Evolutionary conservation across 2,329 filamentous ascomycete genomes (phyloP).

Genomic region (Aspergillus aculeatus): DNA sequence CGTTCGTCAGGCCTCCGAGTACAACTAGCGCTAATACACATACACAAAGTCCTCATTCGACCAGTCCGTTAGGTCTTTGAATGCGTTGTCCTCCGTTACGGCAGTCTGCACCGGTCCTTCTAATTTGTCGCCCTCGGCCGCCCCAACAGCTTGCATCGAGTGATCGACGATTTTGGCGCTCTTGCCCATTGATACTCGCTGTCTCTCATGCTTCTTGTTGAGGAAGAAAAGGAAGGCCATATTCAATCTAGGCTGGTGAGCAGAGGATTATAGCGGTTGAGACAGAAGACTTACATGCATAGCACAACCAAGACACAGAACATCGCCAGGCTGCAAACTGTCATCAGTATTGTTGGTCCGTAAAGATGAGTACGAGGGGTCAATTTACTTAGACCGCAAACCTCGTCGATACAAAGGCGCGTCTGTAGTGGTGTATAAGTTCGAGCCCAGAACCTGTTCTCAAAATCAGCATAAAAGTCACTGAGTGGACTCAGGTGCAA

Average conservation of each 20-base stretch:
- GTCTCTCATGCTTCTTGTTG: slow-evolving; percentile 56
- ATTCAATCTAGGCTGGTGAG: slow-evolving; percentile 27
- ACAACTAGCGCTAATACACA: slow-evolving; percentile 43
- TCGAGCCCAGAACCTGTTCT: slow-evolving; percentile 58
- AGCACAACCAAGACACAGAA: slow-evolving; percentile 61
- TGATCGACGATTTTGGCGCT: slow-evolving; percentile 57
- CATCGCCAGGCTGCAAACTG: slow-evolving; percentile 49
- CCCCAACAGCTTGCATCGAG: slow-evolving; percentile 53
- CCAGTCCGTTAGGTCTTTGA: slow-evolving; percentile 60
- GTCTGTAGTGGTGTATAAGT: slow-evolving; percentile 62
- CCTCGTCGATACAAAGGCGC: slow-evolving; percentile 59
- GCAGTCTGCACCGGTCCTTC: slow-evolving; percentile 25
- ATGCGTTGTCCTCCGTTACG: slow-evolving; percentile 49
- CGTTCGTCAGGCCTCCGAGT: neutral
- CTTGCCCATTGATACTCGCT: slow-evolving; percentile 60
- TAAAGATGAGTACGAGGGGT: neutral
- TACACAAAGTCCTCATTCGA: slow-evolving; percentile 66
- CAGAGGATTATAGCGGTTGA: neutral
- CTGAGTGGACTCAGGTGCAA: neutral
- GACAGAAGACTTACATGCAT: slow-evolving; percentile 37
- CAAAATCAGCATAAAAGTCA: neutral
- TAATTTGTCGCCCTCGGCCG: slow-evolving; percentile 27
- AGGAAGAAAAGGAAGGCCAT: slow-evolving; percentile 53
- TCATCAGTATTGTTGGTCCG: neutral
- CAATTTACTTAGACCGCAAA: slow-evolving; percentile 53